Conservation (phyloP, 225 moss, liverwort and hornwort genomes). For the Antitrichia curtipendula region DNA sequence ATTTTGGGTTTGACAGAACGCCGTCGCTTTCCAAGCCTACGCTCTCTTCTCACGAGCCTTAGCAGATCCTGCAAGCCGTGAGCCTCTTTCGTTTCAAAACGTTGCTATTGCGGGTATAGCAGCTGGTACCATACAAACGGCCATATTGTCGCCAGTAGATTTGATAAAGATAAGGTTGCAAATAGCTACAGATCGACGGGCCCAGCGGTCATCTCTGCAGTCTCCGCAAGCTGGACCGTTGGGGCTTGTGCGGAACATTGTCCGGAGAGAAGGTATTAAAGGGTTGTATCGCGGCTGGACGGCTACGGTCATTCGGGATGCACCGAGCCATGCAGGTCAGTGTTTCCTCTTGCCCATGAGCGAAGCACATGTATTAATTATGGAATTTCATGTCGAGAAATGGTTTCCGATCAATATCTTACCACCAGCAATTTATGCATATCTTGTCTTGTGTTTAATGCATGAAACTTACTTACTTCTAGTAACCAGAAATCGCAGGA, state of each 20-base stretch:
- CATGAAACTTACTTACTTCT: not conserved
- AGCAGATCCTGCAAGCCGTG: conserved; percentile 26
- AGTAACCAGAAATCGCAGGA: not conserved
- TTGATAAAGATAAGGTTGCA: conserved; percentile 94
- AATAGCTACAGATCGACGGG: conserved; percentile 48
- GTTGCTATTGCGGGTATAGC: conserved; percentile 85
- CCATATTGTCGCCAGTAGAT: conserved; percentile 84
- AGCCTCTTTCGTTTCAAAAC: conserved; percentile 46
- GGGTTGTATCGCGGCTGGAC: conserved; percentile 88
- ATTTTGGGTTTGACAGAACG: conserved; percentile 50
- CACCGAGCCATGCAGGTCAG: conserved; percentile 73
- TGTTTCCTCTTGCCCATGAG: not conserved
- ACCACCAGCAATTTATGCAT: not conserved
- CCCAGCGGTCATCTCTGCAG: conserved; percentile 17
- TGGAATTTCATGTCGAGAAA: not conserved
- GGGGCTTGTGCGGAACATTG: conserved; percentile 56
- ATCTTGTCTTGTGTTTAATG: not conserved
- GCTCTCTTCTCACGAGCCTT: conserved; percentile 67
- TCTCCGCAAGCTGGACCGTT: conserved; percentile 52
- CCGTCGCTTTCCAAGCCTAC: conserved; percentile 90
- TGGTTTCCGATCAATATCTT: not conserved
- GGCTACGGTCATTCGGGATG: conserved; percentile 87
- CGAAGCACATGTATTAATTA: not conserved
- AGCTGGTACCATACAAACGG: conserved; percentile 80
- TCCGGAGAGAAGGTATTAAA: conserved; percentile 62